Conservation (phyloP, 2,329 filamentous ascomycete genomes). For the Ceratocystis variospora region DNA sequence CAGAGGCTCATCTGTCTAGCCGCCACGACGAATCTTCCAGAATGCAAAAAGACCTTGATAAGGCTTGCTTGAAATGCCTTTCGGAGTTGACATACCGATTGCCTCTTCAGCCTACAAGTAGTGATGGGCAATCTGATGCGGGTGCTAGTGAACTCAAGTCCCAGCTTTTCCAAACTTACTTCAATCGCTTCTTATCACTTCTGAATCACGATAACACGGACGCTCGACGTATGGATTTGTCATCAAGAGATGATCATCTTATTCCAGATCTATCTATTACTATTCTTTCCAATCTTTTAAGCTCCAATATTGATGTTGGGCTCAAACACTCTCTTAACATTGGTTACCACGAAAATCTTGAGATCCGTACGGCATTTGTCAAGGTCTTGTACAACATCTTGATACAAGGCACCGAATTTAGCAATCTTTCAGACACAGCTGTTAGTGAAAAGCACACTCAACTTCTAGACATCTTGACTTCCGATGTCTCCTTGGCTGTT, state of each 20-base stretch:
- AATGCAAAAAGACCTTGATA: constrained; percentile 52
- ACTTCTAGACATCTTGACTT: constrained; percentile 47
- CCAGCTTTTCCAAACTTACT: constrained; percentile 58
- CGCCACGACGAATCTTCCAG: constrained; percentile 44
- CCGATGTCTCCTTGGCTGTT: constrained; percentile 47
- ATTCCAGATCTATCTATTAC: constrained; percentile 51
- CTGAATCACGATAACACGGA: constrained; percentile 40
- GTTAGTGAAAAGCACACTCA: constrained; percentile 57
- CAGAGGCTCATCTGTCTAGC: constrained; percentile 30
- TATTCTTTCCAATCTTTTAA: constrained; percentile 54
- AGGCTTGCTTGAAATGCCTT: constrained; percentile 50
- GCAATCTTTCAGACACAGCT: constrained; percentile 51
- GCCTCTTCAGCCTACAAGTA: constrained; percentile 51
- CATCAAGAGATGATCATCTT: constrained; percentile 41
- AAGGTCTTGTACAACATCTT: constrained; percentile 58
- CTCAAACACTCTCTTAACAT: constrained; percentile 57
- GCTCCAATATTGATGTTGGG: constrained; percentile 58
- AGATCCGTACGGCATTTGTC: constrained; percentile 56
- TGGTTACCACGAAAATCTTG: constrained; percentile 55
- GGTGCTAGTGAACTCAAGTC: constrained; percentile 55
- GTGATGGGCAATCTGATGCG: constrained; percentile 47
- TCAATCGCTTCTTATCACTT: constrained; percentile 53
- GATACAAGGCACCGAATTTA: constrained; percentile 59
- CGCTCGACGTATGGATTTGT: constrained; percentile 8
- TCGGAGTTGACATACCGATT: constrained; percentile 52